Evolutionary conservation across 2,329 filamentous ascomycete genomes (phyloP).

Genomic region (Talaromyces sp.): DNA sequence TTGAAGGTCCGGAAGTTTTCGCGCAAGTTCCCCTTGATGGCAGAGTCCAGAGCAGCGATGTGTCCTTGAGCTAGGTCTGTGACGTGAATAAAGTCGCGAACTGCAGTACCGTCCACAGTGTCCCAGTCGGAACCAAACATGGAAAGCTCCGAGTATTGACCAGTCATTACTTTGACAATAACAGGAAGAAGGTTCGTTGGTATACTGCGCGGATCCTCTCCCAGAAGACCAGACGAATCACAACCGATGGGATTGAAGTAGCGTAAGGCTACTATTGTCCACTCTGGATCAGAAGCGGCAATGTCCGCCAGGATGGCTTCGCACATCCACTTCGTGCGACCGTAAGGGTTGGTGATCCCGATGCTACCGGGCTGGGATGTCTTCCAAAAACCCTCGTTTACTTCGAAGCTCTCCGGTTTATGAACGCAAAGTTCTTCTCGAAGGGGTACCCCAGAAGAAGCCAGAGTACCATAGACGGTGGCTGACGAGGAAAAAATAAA

Average conservation of each 20-base stretch:
- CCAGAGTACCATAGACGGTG: constrained; percentile 58
- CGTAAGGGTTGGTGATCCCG: constrained; percentile 61
- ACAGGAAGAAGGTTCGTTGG: constrained; percentile 63
- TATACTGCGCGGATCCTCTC: constrained; percentile 57
- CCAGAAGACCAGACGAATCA: constrained; percentile 58
- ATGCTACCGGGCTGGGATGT: constrained; percentile 45
- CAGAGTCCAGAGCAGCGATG: constrained; percentile 51
- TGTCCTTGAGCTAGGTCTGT: constrained; percentile 60
- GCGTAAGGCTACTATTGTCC: constrained; percentile 58
- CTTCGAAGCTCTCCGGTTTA: constrained; percentile 41
- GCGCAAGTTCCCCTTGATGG: constrained; percentile 25
- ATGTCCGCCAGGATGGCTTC: constrained; percentile 62
- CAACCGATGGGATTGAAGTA: constrained; percentile 67
- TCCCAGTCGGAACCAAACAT: constrained; percentile 63
- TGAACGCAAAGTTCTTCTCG: constrained; percentile 55
- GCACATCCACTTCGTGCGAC: constrained; percentile 62
- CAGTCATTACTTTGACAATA: constrained; percentile 57
- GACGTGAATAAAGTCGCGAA: constrained; percentile 65
- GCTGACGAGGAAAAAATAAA: constrained; percentile 65
- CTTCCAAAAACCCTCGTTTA: constrained; percentile 39
- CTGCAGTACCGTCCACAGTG: constrained; percentile 59
- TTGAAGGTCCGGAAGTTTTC: constrained; percentile 41
- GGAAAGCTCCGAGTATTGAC: constrained; percentile 48
- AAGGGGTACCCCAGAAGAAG: constrained; percentile 47
- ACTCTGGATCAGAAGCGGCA: constrained; percentile 54